A percentile compares a stretch with the other conserved stretches of the same genome.
Conservation (phyloP, 352 stramenopile genomes). For the Labyrinthula sp. region DNA sequence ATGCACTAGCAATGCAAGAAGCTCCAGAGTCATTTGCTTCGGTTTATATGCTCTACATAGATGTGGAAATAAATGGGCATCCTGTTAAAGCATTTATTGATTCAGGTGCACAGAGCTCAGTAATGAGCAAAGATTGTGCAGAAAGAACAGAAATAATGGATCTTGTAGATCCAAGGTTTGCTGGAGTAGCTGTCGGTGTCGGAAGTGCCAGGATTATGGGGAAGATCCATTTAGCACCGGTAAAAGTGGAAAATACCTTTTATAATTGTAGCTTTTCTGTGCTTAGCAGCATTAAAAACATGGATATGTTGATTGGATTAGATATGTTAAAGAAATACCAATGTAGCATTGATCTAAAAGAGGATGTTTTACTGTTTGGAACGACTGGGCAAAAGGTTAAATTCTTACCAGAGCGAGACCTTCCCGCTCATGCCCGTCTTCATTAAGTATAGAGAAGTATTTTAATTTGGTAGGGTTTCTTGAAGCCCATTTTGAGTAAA, state of each 20-base stretch:
- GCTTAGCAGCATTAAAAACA: slow-evolving; percentile 54
- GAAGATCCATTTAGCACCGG: slow-evolving; percentile 65
- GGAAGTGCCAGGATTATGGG: slow-evolving; percentile 86
- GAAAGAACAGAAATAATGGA: slow-evolving; percentile 59
- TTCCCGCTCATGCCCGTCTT: slow-evolving; percentile 21
- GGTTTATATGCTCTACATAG: slow-evolving; percentile 60
- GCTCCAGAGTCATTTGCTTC: slow-evolving; percentile 43
- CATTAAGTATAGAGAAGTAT: no score
- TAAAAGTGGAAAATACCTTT: slow-evolving; percentile 46
- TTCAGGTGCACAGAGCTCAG: slow-evolving; percentile 61
- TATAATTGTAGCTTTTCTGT: slow-evolving; percentile 75
- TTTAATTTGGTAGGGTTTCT: no score
- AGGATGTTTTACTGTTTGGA: slow-evolving; percentile 59
- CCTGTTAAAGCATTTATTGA: slow-evolving; percentile 65
- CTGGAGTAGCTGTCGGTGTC: slow-evolving; percentile 64
- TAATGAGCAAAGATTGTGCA: slow-evolving; percentile 67
- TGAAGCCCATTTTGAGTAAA: no score
- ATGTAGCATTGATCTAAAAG: slow-evolving; percentile 79
- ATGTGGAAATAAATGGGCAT: slow-evolving; percentile 24
- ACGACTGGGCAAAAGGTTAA: slow-evolving; percentile 49
- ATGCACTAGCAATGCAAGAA: slow-evolving; percentile 57
- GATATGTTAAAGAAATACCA: slow-evolving; percentile 94
- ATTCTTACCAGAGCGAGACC: slow-evolving; percentile 49
- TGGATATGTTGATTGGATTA: slow-evolving; percentile 90
- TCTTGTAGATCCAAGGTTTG: slow-evolving; percentile 44